Percentiles rank a stretch among this genome's conserved stretches.
These are phyloP conservation scores for Tolypocladium ovalisporum DNA, from an alignment of 2,329 filamentous ascomycete species.

Conservation along the genomic window DNA sequence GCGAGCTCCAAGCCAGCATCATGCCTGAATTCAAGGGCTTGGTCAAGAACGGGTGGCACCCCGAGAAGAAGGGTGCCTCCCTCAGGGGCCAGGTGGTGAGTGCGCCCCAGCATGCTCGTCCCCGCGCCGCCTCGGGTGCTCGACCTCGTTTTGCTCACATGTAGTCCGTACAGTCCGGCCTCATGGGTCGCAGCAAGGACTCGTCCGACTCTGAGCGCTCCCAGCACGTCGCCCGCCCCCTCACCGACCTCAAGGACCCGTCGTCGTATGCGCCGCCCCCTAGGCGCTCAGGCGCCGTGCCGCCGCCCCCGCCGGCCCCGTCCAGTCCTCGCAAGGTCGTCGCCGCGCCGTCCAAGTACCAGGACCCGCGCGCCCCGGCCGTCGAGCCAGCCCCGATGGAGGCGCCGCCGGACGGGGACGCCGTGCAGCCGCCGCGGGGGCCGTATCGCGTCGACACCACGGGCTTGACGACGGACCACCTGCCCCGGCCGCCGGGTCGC, in stretches of 20 bases:
- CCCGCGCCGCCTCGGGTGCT: neutral
- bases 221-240: conserved; percentile 42
- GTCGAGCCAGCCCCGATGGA: conserved; percentile 6
- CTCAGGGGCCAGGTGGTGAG: conserved; percentile 34
- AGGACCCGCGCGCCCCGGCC: conserved; percentile 14
- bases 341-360: conserved; percentile 21
- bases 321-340: conserved; percentile 14
- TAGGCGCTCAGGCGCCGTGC: conserved; percentile 38
- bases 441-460: conserved; percentile 62
- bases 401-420: conserved; percentile 10
- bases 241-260: conserved; percentile 65
- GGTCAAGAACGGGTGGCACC: conserved; percentile 42
- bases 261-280: conserved; percentile 71
- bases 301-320: conserved; percentile 14
- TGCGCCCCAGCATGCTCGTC: conserved; percentile 3
- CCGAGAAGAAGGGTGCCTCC: conserved; percentile 26
- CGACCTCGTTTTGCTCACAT: too few species aligned
- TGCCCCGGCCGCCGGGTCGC: conserved; percentile 60
- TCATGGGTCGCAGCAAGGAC: conserved; percentile 31
- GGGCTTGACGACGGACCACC: conserved; percentile 54
- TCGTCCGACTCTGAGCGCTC: conserved; percentile 11
- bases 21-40: conserved; percentile 38
- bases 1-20: neutral
- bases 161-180: conserved; percentile 26
- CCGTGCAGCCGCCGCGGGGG: conserved; percentile 39